A percentile compares a stretch with the other conserved stretches of the same genome.
phyloP scores from a whole-genome alignment of 805 yeast species.

The Ogataea salicorniae region DNA sequence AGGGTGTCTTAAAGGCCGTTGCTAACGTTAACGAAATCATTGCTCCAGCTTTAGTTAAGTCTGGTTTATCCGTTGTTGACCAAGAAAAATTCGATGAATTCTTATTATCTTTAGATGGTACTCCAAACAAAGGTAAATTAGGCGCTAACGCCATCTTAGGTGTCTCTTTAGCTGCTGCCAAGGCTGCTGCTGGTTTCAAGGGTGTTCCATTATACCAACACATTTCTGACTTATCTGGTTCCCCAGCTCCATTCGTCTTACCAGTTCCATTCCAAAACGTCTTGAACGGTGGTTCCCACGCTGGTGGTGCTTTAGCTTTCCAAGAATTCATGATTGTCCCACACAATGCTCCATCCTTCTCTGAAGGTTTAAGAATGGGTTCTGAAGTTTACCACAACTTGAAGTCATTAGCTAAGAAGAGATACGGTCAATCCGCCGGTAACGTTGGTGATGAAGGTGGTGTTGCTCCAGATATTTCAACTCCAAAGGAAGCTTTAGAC shows the following conservation, averaged over 20 bases:
- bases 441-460: conserved; percentile 99
- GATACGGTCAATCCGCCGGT: conserved; percentile 97
- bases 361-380: conserved; percentile 96
- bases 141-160: conserved; percentile 99
- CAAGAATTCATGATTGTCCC: conserved; percentile 99
- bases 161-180: conserved; percentile 94
- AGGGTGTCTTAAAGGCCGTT: conserved; percentile 97
- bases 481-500: conserved; percentile 97
- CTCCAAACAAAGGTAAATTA: conserved; percentile 93
- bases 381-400: conserved; percentile 97
- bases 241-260: conserved; percentile 81
- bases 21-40: conserved; percentile 90
- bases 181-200: conserved; percentile 98
- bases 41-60: conserved; percentile 88
- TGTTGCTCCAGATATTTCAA: conserved; percentile 96
- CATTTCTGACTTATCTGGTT: conserved; percentile 72
- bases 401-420: conserved; percentile 88
- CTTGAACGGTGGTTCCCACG: conserved; percentile 99
- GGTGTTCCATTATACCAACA: conserved; percentile 90
- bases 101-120: conserved; percentile 85
- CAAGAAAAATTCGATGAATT: conserved; percentile 85
- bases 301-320: conserved; percentile 98
- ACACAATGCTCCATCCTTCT: conserved; percentile 80
- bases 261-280: conserved; percentile 99
- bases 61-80: conserved; percentile 76